Evolutionary conservation across 2,329 filamentous ascomycete species (phyloP).

Genomic region (Cercospora sesami): DNA sequence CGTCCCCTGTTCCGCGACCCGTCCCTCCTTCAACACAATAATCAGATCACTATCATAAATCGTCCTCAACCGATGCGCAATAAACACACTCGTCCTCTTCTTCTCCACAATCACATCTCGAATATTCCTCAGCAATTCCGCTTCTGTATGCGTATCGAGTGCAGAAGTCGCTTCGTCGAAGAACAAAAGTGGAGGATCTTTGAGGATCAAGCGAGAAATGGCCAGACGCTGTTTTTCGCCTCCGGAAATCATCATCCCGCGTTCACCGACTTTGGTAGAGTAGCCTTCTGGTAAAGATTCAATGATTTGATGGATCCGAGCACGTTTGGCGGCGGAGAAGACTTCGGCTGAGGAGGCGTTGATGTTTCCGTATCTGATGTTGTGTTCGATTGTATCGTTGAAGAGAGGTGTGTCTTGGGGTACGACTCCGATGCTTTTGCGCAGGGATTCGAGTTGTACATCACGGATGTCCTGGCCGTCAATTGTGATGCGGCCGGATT

Average conservation of each 20-base stretch:
- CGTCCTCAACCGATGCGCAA: conserved; percentile 87
- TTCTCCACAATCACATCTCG: conserved; percentile 90
- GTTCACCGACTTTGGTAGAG: conserved; percentile 85
- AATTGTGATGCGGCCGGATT: conserved; percentile 80
- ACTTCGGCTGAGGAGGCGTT: conserved; percentile 73
- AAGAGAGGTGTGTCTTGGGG: conserved; percentile 96
- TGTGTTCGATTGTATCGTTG: conserved; percentile 94
- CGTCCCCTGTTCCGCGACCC: conserved; percentile 84
- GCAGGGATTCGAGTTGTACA: conserved; percentile 77
- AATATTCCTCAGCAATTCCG: conserved; percentile 86
- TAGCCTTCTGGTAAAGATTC: conserved; percentile 78
- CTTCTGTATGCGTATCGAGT: conserved; percentile 89
- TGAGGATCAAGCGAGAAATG: conserved; percentile 77
- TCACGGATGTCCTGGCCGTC: conserved; percentile 90
- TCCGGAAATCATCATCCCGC: conserved; percentile 92
- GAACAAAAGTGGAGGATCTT: conserved; percentile 86
- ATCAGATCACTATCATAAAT: conserved; percentile 92
- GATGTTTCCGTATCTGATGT: conserved; percentile 88
- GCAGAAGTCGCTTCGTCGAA: conserved; percentile 95
- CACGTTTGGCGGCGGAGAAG: conserved; percentile 73
- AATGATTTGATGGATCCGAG: conserved; percentile 82
- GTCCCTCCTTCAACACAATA: conserved; percentile 81
- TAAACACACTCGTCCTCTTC: conserved; percentile 85
- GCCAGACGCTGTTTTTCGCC: conserved; percentile 92
- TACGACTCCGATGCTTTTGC: conserved; percentile 86